Conservation (phyloP, 2,329 filamentous ascomycete genomes). For the Hymenoscyphus repandus region DNA sequence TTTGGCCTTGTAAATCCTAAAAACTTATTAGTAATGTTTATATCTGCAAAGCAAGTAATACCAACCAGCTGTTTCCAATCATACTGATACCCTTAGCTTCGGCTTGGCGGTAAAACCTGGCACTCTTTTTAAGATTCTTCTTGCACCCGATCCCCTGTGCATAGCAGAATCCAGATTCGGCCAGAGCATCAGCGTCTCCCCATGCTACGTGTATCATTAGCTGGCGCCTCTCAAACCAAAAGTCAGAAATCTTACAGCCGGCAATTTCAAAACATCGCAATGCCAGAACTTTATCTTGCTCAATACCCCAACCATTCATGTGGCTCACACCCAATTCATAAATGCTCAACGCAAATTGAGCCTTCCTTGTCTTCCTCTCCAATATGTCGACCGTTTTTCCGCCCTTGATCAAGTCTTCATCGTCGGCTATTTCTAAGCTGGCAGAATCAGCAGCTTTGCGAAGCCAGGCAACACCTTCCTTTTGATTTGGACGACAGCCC, state of each 20-base stretch:
- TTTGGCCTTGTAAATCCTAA: constrained; percentile 93
- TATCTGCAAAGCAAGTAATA: constrained; percentile 22
- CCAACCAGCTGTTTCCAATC: constrained; percentile 97
- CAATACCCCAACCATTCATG: constrained; percentile 97
- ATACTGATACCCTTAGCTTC: constrained; percentile 94
- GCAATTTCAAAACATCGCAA: constrained; percentile 95
- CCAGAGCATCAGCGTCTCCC: constrained; percentile 91
- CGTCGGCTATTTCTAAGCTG: constrained; percentile 75
- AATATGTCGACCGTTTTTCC: constrained; percentile 58
- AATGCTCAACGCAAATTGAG: constrained; percentile 90
- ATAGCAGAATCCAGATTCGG: constrained; percentile 95
- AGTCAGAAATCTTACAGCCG: constrained; percentile 53
- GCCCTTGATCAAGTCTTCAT: constrained; percentile 62
- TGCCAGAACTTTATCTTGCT: constrained; percentile 83
- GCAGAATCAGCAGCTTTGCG: constrained; percentile 84
- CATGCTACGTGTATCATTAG: constrained; percentile 50
- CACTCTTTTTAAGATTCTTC: constrained; percentile 93
- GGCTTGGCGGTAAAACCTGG: constrained; percentile 82
- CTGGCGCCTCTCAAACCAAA: constrained; percentile 17
- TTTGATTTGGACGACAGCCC: constrained; percentile 91
- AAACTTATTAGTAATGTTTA: constrained; percentile 1
- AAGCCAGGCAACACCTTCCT: constrained; percentile 87
- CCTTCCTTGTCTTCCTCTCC: constrained; percentile 77
- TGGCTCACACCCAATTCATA: constrained; percentile 96
- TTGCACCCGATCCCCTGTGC: constrained; percentile 89